Evolutionary conservation across 2,329 filamentous ascomycete genomes (phyloP).

Genomic region (Fusarium sp.): DNA sequence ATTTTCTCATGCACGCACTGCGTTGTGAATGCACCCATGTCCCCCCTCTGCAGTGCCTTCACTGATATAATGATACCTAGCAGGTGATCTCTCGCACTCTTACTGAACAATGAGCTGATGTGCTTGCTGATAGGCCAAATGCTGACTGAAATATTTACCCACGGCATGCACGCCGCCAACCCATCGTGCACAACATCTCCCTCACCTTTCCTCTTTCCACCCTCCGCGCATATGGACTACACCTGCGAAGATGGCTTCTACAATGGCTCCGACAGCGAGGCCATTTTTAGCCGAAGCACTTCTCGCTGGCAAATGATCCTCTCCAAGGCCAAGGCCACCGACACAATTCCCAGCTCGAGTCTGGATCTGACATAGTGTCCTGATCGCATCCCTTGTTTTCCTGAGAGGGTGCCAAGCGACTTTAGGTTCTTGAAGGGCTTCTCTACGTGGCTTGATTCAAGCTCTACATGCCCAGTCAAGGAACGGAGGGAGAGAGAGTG

Average conservation of each 20-base stretch:
- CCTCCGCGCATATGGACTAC: not conserved
- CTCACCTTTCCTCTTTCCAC: not conserved
- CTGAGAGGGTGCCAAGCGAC: not conserved
- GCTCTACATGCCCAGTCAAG: not conserved
- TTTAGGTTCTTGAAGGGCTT: not conserved
- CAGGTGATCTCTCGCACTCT: too few relatives aligned
- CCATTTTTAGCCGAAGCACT: not conserved
- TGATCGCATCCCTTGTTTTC: not conserved
- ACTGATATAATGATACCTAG: too few relatives aligned
- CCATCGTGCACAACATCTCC: not conserved
- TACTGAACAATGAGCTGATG: too few relatives aligned
- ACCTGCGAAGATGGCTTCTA: not conserved
- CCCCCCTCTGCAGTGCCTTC: too few relatives aligned
- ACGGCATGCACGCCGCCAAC: not conserved
- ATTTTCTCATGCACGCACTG: too few relatives aligned
- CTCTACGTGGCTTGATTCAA: not conserved
- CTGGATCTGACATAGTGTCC: not conserved
- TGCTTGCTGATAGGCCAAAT: too few relatives aligned
- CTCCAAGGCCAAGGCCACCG: not conserved
- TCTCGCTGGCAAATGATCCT: not conserved
- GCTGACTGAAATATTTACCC: too few relatives aligned
- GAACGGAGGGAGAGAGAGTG: not conserved
- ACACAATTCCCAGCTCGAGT: not conserved
- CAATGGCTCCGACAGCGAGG: not conserved
- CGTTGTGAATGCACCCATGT: too few relatives aligned